phyloP scores from a whole-genome alignment of 371 early-diverging fungal species.

The Mucor piriformis region DNA sequence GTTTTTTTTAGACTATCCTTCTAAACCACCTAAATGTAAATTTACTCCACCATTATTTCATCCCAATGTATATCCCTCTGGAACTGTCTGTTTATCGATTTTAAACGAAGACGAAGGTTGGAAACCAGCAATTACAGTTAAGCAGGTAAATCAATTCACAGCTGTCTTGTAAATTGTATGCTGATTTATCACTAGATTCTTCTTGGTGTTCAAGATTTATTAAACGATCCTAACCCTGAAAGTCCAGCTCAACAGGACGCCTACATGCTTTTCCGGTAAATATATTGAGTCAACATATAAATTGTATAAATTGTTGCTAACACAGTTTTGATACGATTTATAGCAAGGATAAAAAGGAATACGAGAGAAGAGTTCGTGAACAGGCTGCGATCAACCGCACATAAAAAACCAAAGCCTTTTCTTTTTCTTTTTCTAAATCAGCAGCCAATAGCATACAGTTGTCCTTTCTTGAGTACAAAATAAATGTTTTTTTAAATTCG shows the following conservation, averaged over 20 bases:
- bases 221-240: constrained; percentile 95
- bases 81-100: constrained; percentile 99
- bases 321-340: background rate
- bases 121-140: constrained; percentile 98
- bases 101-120: constrained; percentile 96
- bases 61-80: constrained; percentile 99
- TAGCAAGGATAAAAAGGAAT: constrained; percentile 68
- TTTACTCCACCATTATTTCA: constrained; percentile 95
- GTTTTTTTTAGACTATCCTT: constrained; percentile 68
- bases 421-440: background rate
- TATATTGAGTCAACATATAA: too few species aligned
- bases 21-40: constrained; percentile 86
- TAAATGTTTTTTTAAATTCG: background rate
- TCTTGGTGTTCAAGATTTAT: constrained; percentile 90
- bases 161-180: background rate
- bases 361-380: constrained; percentile 76
- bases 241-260: constrained; percentile 98
- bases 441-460: too few species aligned
- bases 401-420: constrained; percentile 4
- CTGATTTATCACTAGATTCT: too few species aligned
- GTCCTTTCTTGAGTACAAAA: too few species aligned
- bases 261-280: constrained; percentile 81
- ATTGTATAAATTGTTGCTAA: too few species aligned
- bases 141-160: constrained; percentile 72
- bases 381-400: constrained; percentile 65